Evolutionary conservation across 1,284 basidiomycete species (phyloP).

Genomic region (Abortiporus biennis): DNA sequence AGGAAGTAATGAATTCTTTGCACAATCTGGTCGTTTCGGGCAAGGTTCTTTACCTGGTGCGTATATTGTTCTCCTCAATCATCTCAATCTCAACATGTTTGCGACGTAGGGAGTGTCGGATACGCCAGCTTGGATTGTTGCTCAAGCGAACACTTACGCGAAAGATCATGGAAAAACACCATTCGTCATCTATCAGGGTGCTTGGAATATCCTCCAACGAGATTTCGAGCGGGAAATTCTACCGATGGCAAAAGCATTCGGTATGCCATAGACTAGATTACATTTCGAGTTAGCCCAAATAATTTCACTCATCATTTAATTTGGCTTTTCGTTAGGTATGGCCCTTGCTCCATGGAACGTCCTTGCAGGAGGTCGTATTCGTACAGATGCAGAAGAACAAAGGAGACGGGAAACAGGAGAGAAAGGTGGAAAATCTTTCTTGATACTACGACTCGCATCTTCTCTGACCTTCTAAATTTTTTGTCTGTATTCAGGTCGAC

Average conservation of each 20-base stretch:
- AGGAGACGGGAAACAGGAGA: slow-evolving; percentile 5
- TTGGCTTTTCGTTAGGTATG: slow-evolving; percentile 23
- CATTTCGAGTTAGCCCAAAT: no score
- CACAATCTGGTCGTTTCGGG: slow-evolving; percentile 33
- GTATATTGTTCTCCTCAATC: neutral
- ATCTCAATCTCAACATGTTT: neutral
- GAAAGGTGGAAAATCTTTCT: slow-evolving; percentile 4
- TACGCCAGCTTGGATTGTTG: slow-evolving; percentile 13
- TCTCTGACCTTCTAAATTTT: neutral
- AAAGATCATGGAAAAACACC: slow-evolving; percentile 34
- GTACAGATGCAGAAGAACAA: slow-evolving; percentile 38
- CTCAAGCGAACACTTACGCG: slow-evolving; percentile 10
- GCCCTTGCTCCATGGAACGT: slow-evolving; percentile 44
- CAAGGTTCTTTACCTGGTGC: slow-evolving; percentile 38
- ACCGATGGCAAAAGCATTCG: slow-evolving; percentile 38
- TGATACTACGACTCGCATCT: neutral
- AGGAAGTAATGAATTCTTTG: slow-evolving; percentile 44
- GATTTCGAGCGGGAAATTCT: slow-evolving; percentile 45
- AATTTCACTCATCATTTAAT: neutral
- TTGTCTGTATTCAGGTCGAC: slow-evolving; percentile 25
- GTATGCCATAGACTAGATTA: no score
- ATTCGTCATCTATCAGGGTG: slow-evolving; percentile 43
- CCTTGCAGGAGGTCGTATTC: slow-evolving; percentile 37
- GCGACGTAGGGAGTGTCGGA: slow-evolving; percentile 14
- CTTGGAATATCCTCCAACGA: slow-evolving; percentile 36